Percentiles rank a stretch among this genome's conserved stretches.
These are phyloP conservation scores for Leucoagaricus sp. DNA, from an alignment of 1,284 basidiomycete genomes.

Conservation along the genomic window DNA sequence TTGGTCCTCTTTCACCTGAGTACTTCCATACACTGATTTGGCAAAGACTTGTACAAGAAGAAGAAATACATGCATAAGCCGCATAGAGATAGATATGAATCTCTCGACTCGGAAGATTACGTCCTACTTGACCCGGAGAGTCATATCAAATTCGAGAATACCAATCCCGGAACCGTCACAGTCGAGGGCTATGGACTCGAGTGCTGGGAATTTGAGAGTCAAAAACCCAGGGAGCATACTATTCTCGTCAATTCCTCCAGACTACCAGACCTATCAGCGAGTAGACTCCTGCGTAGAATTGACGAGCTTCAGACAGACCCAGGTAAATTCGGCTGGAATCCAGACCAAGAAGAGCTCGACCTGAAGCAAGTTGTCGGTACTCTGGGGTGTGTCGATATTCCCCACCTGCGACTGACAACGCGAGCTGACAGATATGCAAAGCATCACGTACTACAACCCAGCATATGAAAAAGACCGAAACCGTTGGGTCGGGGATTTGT, in stretches of 20 bases:
- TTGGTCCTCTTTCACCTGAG: not conserved
- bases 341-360: not conserved
- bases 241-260: not conserved
- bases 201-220: not conserved
- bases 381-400: not conserved
- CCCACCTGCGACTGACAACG: not conserved
- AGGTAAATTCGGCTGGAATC: not conserved
- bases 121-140: not conserved
- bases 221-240: not conserved
- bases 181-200: not conserved
- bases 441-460: not conserved
- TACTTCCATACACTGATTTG: not conserved
- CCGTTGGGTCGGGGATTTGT: not conserved
- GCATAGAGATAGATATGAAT: not conserved
- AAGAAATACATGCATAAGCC: not conserved
- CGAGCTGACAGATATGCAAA: not conserved
- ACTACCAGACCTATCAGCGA: not conserved
- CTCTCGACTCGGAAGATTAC: not conserved
- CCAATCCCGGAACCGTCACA: not conserved
- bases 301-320: not conserved
- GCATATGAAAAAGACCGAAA: not conserved
- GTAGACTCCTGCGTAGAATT: not conserved
- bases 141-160: not conserved
- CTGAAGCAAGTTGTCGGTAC: not conserved
- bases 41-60: not conserved